These are phyloP conservation scores for Hypoxylon trugodes DNA, from an alignment of 495 filamentous ascomycete species.

Conservation along the genomic window DNA sequence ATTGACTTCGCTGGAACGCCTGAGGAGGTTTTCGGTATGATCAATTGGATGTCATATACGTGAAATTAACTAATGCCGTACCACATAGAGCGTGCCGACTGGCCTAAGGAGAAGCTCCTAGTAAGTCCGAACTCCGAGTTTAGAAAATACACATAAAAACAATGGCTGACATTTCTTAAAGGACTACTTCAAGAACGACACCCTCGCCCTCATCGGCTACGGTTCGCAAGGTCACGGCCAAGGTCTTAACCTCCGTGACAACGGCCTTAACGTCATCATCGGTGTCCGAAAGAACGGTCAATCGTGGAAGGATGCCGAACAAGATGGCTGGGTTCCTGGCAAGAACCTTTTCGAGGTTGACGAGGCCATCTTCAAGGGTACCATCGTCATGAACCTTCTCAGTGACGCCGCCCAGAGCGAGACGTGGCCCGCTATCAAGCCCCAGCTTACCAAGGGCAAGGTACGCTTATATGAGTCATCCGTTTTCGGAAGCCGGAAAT, in stretches of 20 bases:
- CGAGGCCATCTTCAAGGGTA: conserved; percentile 91
- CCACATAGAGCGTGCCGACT: conserved; percentile 88
- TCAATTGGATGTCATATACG: conserved; percentile 3
- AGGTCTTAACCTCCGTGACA: conserved; percentile 98
- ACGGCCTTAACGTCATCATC: conserved; percentile 97
- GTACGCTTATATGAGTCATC: conserved; percentile 52
- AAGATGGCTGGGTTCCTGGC: conserved; percentile 97
- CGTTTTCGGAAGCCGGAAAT: conserved; percentile 7
- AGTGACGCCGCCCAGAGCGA: conserved; percentile 96
- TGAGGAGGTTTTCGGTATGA: conserved; percentile 89
- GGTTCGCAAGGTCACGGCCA: conserved; percentile 98
- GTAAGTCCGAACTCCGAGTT: conserved; percentile 59
- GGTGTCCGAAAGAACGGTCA: conserved; percentile 97
- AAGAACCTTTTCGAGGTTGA: conserved; percentile 98
- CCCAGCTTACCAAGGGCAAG: conserved; percentile 97
- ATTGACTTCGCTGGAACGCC: conserved; percentile 94
- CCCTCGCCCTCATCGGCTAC: conserved; percentile 98
- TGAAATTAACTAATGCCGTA: conserved; percentile 18
- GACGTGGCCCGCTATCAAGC: conserved; percentile 98
- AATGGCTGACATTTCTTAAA: conserved; percentile 48
- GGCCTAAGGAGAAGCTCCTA: conserved; percentile 96
- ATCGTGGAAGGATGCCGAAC: conserved; percentile 95
- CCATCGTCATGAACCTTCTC: conserved; percentile 98
- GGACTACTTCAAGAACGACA: conserved; percentile 99
- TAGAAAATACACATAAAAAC: background rate